Conservation (phyloP, 768 basidiomycete species). For the Naganishia friedmannii region DNA sequence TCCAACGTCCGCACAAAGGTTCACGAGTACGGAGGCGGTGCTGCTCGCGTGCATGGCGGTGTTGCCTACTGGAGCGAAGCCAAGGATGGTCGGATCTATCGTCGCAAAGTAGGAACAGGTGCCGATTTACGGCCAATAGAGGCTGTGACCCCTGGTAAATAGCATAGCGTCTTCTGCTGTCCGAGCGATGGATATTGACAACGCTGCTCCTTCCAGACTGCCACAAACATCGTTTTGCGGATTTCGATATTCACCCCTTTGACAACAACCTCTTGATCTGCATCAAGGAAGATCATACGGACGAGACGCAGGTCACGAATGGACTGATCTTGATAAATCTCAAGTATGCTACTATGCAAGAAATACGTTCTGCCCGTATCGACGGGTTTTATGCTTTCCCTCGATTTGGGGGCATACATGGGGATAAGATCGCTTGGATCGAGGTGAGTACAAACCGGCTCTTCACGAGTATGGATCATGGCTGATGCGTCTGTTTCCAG, state of each 20-base stretch:
- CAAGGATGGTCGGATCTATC: slow-evolving; percentile 60
- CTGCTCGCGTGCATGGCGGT: slow-evolving; percentile 59
- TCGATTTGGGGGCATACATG: slow-evolving; percentile 60
- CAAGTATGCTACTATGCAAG: slow-evolving; percentile 52
- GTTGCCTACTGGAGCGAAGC: slow-evolving; percentile 63
- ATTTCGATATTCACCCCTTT: slow-evolving; percentile 62
- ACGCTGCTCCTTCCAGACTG: slow-evolving; percentile 52
- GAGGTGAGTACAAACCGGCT: slow-evolving; percentile 55
- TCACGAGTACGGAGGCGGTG: slow-evolving; percentile 70
- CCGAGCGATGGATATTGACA: neutral
- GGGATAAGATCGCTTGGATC: slow-evolving; percentile 61
- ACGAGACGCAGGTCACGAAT: slow-evolving; percentile 59
- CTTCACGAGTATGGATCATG: neutral
- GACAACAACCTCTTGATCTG: slow-evolving; percentile 61
- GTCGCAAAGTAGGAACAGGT: neutral
- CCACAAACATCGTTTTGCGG: slow-evolving; percentile 62
- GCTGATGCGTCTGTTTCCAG: too few relatives aligned
- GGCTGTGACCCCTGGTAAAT: slow-evolving; percentile 64
- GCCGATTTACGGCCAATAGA: slow-evolving; percentile 45
- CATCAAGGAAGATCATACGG: slow-evolving; percentile 70
- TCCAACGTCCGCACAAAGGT: slow-evolving; percentile 52
- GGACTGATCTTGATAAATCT: slow-evolving; percentile 63
- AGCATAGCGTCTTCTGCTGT: slow-evolving; percentile 27
- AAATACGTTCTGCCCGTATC: slow-evolving; percentile 53
- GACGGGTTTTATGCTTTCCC: slow-evolving; percentile 68